These are phyloP conservation scores for Daldinia grandis DNA, from an alignment of 495 filamentous ascomycete genomes.

Conservation along the genomic window DNA sequence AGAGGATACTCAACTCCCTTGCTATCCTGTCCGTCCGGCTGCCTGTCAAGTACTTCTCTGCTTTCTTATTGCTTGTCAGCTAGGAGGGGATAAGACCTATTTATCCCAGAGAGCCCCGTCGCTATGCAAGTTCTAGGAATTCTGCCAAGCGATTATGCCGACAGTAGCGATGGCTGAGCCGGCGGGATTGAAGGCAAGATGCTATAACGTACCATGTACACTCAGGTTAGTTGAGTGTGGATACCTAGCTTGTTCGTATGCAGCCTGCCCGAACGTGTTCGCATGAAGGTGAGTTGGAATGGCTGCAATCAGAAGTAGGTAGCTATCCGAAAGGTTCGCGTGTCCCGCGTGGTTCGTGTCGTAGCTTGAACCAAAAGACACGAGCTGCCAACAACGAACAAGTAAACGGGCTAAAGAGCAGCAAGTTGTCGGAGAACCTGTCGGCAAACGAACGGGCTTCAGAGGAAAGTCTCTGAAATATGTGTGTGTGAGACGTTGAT, in stretches of 20 bases:
- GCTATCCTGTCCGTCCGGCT: constrained; percentile 26
- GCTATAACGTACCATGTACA: constrained; percentile 35
- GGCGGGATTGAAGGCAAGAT: constrained; percentile 23
- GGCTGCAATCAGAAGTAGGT: constrained; percentile 52
- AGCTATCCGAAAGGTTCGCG: constrained; percentile 51
- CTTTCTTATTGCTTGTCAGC: not conserved
- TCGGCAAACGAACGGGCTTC: constrained; percentile 38
- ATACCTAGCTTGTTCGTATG: constrained; percentile 51
- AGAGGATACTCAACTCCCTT: constrained; percentile 36
- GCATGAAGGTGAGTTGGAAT: constrained; percentile 51
- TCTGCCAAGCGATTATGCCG: not conserved
- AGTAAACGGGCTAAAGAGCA: constrained; percentile 41
- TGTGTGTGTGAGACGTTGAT: constrained; percentile 48
- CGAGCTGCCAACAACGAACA: constrained; percentile 37
- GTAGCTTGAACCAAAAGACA: constrained; percentile 40
- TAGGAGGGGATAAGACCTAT: not conserved
- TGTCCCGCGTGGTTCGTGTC: constrained; percentile 43
- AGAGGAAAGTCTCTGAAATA: constrained; percentile 33
- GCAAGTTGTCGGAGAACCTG: constrained; percentile 40
- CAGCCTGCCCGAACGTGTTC: constrained; percentile 62
- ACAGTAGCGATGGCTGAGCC: constrained; percentile 18
- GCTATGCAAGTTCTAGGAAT: not conserved
- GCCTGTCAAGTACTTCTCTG: constrained; percentile 20
- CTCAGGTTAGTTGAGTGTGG: constrained; percentile 41
- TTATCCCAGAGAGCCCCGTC: not conserved